Conservation (phyloP, 768 basidiomycete species). For the Pisolithus tinctorius region DNA sequence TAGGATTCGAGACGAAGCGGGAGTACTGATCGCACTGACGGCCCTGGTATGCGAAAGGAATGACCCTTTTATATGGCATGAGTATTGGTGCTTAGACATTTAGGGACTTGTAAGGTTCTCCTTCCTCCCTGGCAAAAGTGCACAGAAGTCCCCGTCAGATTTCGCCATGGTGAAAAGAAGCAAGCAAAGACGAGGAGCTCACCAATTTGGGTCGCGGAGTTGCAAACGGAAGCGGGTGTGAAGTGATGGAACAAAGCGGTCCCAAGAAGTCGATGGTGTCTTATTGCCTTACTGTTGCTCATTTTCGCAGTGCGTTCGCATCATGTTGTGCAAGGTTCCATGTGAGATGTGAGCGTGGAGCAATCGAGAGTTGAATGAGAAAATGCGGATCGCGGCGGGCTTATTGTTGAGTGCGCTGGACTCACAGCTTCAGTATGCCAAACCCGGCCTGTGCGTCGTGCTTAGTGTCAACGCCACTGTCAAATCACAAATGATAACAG, state of each 20-base stretch:
- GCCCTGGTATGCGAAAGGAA: constrained; percentile 1
- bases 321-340: too few relatives aligned
- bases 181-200: constrained; percentile 16
- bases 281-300: background rate
- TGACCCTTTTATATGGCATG: constrained; percentile 16
- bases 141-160: constrained; percentile 16
- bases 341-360: too few relatives aligned
- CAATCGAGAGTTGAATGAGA: too few relatives aligned
- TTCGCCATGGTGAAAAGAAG: constrained; percentile 21
- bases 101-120: constrained; percentile 11
- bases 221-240: constrained; percentile 9
- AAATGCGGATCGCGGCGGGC: too few relatives aligned
- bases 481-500: constrained; percentile 16
- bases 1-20: constrained; percentile 8
- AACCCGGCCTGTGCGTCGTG: background rate
- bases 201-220: constrained; percentile 26
- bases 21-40: background rate
- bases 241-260: background rate
- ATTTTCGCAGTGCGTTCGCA: too few relatives aligned
- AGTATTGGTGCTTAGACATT: constrained; percentile 12
- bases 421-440: too few relatives aligned
- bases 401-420: too few relatives aligned
- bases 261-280: background rate
- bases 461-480: constrained; percentile 16
- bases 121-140: constrained; percentile 11